A percentile compares a stretch with the other conserved stretches of the same genome.
These are phyloP conservation scores for Aspergillus phoenicis DNA, from an alignment of 2,329 filamentous ascomycete genomes.

Conservation along the genomic window DNA sequence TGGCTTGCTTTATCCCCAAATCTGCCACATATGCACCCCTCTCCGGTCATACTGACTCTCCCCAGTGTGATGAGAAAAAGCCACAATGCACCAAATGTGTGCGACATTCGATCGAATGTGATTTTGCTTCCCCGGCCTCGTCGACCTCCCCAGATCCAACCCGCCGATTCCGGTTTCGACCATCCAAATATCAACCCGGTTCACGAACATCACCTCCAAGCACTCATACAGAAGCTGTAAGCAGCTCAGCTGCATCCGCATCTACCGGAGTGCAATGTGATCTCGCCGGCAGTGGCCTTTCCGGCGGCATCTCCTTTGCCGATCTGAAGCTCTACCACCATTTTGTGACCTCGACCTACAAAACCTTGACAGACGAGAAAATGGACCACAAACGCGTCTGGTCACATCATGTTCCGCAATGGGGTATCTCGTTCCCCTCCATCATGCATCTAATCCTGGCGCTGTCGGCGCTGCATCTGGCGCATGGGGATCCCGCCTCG, in stretches of 20 bases:
- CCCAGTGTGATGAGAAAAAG: slow-evolving; percentile 39
- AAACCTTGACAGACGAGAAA: slow-evolving; percentile 28
- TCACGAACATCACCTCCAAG: not conserved
- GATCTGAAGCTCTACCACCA: slow-evolving; percentile 39
- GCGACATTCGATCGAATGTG: slow-evolving; percentile 32
- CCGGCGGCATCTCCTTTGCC: slow-evolving; percentile 26
- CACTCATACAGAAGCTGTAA: slow-evolving; percentile 4
- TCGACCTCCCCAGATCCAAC: slow-evolving; percentile 4
- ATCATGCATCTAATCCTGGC: slow-evolving; percentile 38
- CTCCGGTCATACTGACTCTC: slow-evolving; percentile 7
- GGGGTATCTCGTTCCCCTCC: slow-evolving; percentile 34
- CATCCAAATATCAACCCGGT: slow-evolving; percentile 22
- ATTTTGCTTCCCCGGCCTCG: slow-evolving; percentile 20
- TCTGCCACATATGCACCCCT: not conserved
- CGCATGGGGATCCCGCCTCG: slow-evolving; percentile 21
- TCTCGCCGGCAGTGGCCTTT: slow-evolving; percentile 10
- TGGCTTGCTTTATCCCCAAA: not conserved
- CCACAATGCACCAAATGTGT: slow-evolving; percentile 35
- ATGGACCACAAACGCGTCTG: slow-evolving; percentile 30
- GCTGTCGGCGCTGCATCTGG: slow-evolving; percentile 34
- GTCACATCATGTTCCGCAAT: slow-evolving; percentile 34
- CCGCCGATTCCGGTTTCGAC: slow-evolving; percentile 22
- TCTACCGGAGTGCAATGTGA: slow-evolving; percentile 23
- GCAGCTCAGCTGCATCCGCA: not conserved
- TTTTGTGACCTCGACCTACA: slow-evolving; percentile 30